These are phyloP conservation scores for Pythium rhizo-oryzae DNA, from an alignment of 352 stramenopile species.

Conservation along the genomic window DNA sequence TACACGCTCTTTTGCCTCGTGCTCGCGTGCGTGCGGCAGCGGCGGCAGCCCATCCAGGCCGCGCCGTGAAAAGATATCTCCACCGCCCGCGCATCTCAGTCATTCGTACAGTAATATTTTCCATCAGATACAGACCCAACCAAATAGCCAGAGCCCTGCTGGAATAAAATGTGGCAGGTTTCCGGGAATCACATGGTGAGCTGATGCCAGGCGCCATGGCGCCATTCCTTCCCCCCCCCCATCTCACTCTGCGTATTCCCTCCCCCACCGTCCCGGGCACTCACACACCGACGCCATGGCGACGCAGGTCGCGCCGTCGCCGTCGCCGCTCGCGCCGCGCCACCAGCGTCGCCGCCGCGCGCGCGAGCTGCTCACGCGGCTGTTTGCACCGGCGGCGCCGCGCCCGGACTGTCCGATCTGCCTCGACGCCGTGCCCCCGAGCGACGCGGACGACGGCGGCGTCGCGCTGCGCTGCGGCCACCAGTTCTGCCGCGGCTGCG, in stretches of 20 bases:
- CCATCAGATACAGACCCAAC: background rate
- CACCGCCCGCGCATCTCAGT: too few species aligned
- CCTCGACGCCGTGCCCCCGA: background rate
- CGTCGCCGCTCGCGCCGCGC: background rate
- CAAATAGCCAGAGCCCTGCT: background rate
- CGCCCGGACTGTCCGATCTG: slow-evolving; percentile 5
- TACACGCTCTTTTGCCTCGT: slow-evolving; percentile 36
- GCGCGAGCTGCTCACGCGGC: slow-evolving; percentile 5
- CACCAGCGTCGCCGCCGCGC: background rate
- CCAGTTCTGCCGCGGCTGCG: slow-evolving; percentile 55
- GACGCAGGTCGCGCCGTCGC: background rate
- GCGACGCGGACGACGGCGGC: background rate
- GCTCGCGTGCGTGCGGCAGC: slow-evolving; percentile 1
- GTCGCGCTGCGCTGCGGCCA: slow-evolving; percentile 48
- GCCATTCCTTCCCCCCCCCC: background rate
- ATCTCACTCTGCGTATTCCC: background rate
- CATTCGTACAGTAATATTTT: background rate
- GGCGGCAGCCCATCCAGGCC: background rate
- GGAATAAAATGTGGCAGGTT: background rate
- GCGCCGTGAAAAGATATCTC: background rate
- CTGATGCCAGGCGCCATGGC: background rate
- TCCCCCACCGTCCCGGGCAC: too few species aligned
- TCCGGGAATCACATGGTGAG: background rate
- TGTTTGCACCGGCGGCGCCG: background rate
- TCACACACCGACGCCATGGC: background rate